Conservation (phyloP, 768 basidiomycete species). For the Exidia glandulosa region DNA sequence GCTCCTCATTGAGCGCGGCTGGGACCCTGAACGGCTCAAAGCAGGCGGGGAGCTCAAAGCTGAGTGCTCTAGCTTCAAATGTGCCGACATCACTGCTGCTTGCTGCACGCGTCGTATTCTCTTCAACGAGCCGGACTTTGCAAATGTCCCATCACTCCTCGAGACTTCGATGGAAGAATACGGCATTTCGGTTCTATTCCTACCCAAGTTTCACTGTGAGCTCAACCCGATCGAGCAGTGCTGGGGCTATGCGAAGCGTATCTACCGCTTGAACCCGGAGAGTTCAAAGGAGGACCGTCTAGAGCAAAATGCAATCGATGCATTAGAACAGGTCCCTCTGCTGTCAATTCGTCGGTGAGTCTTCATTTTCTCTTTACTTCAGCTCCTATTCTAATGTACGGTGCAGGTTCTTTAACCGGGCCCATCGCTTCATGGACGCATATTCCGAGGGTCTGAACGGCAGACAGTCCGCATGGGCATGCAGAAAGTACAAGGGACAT, state of each 20-base stretch:
- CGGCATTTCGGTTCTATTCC: conserved; percentile 11
- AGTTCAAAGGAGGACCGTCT: conserved; percentile 23
- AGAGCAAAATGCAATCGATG: conserved; percentile 17
- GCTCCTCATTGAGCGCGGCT: conserved; percentile 15
- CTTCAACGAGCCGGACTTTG: conserved; percentile 25
- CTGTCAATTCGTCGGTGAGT: conserved; percentile 4
- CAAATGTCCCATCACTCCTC: conserved; percentile 2
- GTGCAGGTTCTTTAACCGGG: no score
- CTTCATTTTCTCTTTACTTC: no score
- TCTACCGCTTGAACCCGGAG: conserved; percentile 16
- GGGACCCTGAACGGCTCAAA: neutral
- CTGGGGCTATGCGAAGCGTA: conserved; percentile 26
- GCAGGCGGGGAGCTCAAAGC: conserved; percentile 6
- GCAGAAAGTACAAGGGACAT: no score
- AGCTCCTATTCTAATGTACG: no score
- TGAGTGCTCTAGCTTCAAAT: conserved; percentile 18
- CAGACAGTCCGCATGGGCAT: no score
- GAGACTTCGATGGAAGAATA: neutral
- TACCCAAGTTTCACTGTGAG: conserved; percentile 35
- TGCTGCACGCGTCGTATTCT: conserved; percentile 23
- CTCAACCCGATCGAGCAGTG: conserved; percentile 35
- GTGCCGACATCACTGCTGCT: conserved; percentile 4
- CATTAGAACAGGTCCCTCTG: conserved; percentile 19
- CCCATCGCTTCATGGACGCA: no score
- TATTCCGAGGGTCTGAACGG: no score